Evolutionary conservation across 352 stramenopile species (phyloP), one percentile per base, ranked within the genome.

Genomic region (Globisporangium polare): DNA sequence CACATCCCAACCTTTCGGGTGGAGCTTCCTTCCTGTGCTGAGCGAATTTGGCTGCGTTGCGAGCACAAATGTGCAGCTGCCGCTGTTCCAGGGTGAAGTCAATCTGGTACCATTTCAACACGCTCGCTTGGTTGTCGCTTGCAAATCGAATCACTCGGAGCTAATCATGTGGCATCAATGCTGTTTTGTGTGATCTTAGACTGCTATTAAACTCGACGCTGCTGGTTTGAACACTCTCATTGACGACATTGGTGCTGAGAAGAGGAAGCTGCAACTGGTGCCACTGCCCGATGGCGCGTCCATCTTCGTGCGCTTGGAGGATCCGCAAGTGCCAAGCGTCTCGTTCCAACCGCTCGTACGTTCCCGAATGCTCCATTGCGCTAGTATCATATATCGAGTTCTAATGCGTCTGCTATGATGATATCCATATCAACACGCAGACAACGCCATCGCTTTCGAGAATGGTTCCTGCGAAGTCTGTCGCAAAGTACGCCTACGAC

Each of bases 1-100:
- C 24, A 62, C 58, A 1, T 86, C 76, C 1, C 69, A 84, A 39
- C 69, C 74, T 20, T 73, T 86, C 22, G 84, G 73, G 0, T 93
- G 84, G 84, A 80, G 72, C 5, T 93, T 90, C 15, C 51, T 90
- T 10, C 78, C 78, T 0, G 64, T 91, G 0, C 69, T 93, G 3
- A 66, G 60, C 6, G 58, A 75, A 18, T 66, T 63, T 8, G 70
- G 66, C 0, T 70, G 65, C 6, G 62, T 93, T 20, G 69, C 71
- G 2, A 53, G 61, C 8, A 69, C 76, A 4, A 73, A 33, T n/a
- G 66, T 76, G 27, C 84, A 91, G 41, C 63, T 93, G 0, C 84
- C 84, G 5, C 46, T 93, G 12, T 88, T 91, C 31, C 59, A 72
- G 20, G 84, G 84, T 13, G 67, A 83, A 39, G 72, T 90, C 39